These are phyloP conservation scores for Trichoderma cornu-damae DNA, from an alignment of 2,329 filamentous ascomycete species.

Conservation along the genomic window DNA sequence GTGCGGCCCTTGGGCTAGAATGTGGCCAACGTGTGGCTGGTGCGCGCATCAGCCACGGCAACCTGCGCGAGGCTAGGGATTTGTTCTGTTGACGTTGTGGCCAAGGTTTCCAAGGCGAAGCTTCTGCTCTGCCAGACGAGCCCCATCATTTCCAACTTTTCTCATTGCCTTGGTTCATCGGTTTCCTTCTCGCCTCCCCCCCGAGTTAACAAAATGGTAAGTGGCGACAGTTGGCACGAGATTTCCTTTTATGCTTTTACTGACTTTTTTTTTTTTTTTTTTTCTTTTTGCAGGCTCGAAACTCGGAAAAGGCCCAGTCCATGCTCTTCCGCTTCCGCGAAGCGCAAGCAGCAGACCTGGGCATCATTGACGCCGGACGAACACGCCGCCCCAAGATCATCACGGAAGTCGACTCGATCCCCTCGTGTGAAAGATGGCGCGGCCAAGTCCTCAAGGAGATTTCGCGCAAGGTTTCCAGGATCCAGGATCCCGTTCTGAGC, in stretches of 20 bases:
- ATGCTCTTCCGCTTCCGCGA: conserved; percentile 99
- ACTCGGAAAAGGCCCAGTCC: conserved; percentile 97
- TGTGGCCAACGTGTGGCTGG: conserved; percentile 5
- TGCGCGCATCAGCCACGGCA: not conserved
- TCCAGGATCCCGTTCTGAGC: conserved; percentile 84
- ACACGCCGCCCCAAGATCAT: conserved; percentile 88
- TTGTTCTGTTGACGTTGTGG: no score
- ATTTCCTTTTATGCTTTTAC: no score
- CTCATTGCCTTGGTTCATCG: not conserved
- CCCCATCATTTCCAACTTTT: not conserved
- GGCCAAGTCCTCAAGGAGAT: conserved; percentile 97
- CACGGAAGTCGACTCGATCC: conserved; percentile 77
- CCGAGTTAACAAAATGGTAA: conserved; percentile 33
- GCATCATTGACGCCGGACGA: conserved; percentile 89
- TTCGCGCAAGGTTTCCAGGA: conserved; percentile 90
- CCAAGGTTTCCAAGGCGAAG: not conserved
- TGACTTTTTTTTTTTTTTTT: no score
- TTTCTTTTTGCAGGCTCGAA: conserved; percentile 88
- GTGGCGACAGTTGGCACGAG: not conserved
- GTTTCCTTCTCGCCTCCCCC: not conserved
- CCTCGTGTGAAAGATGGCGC: conserved; percentile 93
- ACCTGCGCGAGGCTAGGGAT: not conserved
- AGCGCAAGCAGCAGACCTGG: conserved; percentile 89
- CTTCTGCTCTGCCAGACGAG: not conserved
- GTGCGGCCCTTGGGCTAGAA: not conserved